Percentiles rank a stretch among this genome's conserved stretches.
phyloP scores from a whole-genome alignment of 2,329 filamentous ascomycete genomes.

The Fusarium devonianum region DNA sequence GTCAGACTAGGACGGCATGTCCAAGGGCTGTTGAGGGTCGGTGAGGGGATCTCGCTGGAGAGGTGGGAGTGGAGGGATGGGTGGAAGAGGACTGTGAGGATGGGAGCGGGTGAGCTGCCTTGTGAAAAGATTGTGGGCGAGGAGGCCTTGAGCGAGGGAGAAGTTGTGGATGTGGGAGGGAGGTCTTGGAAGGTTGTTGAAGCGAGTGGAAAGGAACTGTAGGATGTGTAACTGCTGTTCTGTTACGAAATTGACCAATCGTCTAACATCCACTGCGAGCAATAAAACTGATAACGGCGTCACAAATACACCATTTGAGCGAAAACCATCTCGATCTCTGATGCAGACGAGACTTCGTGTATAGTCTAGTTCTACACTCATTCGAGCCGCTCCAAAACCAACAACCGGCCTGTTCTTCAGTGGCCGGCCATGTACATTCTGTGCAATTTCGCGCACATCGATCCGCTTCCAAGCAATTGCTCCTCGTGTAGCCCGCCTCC shows the following conservation, averaged over 20 bases:
- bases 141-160: conserved; percentile 17
- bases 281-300: too few species aligned
- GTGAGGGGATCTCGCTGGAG: conserved; percentile 56
- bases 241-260: too few species aligned
- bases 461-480: neutral
- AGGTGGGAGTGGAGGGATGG: conserved; percentile 57
- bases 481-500: neutral
- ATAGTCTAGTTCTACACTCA: conserved; percentile 14
- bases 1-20: conserved; percentile 61
- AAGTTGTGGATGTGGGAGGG: conserved; percentile 35
- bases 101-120: conserved; percentile 48
- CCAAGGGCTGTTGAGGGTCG: conserved; percentile 62
- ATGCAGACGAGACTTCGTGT: conserved; percentile 11
- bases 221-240: too few species aligned
- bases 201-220: conserved; percentile 10
- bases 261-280: too few species aligned
- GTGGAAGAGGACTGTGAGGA: conserved; percentile 49
- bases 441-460: conserved; percentile 5
- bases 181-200: conserved; percentile 48
- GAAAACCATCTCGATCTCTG: conserved; percentile 12
- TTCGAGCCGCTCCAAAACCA: neutral
- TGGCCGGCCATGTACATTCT: neutral
- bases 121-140: conserved; percentile 40
- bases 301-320: too few species aligned
- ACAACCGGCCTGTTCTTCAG: conserved; percentile 8